These are phyloP conservation scores for Fusarium coffeatum DNA, from an alignment of 2,329 filamentous ascomycete genomes.

Conservation along the genomic window DNA sequence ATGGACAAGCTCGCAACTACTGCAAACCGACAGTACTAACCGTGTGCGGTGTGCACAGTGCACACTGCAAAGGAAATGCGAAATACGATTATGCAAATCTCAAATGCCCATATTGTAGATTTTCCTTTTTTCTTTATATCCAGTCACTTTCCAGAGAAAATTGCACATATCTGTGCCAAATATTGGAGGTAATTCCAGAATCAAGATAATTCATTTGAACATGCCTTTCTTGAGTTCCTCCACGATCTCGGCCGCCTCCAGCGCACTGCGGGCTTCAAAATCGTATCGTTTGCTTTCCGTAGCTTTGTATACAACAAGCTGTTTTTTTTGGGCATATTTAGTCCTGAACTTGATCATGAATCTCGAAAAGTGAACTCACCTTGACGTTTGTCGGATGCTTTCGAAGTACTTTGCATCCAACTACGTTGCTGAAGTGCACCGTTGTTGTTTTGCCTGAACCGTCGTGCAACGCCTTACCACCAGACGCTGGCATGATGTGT, in stretches of 20 bases:
- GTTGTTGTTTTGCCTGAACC: conserved; percentile 78
- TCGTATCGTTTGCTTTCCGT: conserved; percentile 85
- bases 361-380: conserved; percentile 56
- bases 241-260: conserved; percentile 83
- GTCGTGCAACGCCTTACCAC: conserved; percentile 73
- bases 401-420: conserved; percentile 83
- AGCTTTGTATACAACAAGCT: conserved; percentile 79
- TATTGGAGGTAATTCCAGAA: neutral
- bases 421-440: conserved; percentile 83
- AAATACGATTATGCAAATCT: neutral
- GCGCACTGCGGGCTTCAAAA: conserved; percentile 79
- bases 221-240: conserved; percentile 81
- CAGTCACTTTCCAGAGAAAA: neutral
- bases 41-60: neutral
- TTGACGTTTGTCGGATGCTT: conserved; percentile 86
- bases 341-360: neutral
- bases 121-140: neutral
- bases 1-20: conserved; percentile 2
- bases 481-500: conserved; percentile 80
- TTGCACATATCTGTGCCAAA: neutral
- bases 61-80: neutral
- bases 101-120: conserved; percentile 1
- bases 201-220: conserved; percentile 12
- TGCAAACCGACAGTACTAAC: conserved; percentile 2
- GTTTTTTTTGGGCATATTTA: conserved; percentile 34